phyloP scores from a whole-genome alignment of 2,329 filamentous ascomycete species.

The Exophiala xenobiotica region DNA sequence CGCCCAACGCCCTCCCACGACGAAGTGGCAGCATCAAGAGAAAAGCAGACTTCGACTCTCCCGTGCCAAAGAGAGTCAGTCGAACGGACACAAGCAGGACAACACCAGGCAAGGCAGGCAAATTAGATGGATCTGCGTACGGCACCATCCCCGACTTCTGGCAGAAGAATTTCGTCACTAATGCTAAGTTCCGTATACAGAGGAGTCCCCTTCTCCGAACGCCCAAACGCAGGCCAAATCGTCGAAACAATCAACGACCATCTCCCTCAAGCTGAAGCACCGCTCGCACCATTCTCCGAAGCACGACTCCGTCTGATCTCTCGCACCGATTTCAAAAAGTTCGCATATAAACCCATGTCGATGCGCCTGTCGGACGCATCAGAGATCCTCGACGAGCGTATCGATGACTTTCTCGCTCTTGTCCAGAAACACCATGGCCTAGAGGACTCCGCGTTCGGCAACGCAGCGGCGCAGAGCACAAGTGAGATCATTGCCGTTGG shows the following conservation, averaged over 20 bases:
- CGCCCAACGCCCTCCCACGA: conserved; percentile 59
- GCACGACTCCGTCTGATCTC: conserved; percentile 80
- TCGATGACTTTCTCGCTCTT: conserved; percentile 80
- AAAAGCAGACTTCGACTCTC: conserved; percentile 52
- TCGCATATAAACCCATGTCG: conserved; percentile 85
- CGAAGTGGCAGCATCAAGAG: conserved; percentile 52
- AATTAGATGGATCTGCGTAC: conserved; percentile 16
- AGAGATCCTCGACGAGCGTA: conserved; percentile 89
- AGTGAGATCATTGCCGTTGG: conserved; percentile 87
- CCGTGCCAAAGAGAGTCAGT: conserved; percentile 42
- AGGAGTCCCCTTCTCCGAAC: conserved; percentile 68
- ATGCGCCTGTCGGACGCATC: conserved; percentile 94
- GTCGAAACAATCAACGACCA: conserved; percentile 81
- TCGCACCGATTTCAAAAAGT: conserved; percentile 85
- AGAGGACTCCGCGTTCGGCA: conserved; percentile 80
- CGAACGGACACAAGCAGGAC: conserved; percentile 43
- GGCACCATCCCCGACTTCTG: conserved; percentile 5
- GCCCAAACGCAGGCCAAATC: conserved; percentile 75
- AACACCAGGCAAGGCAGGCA: conserved; percentile 14
- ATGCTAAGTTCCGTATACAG: no score
- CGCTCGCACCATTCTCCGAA: conserved; percentile 70
- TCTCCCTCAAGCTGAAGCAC: conserved; percentile 65
- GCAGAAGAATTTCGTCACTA: no score
- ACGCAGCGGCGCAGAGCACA: conserved; percentile 79
- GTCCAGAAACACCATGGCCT: conserved; percentile 73